A percentile compares a stretch with the other conserved stretches of the same genome.
phyloP scores from a whole-genome alignment of 768 basidiomycete genomes.

The Amanita phalloides region DNA sequence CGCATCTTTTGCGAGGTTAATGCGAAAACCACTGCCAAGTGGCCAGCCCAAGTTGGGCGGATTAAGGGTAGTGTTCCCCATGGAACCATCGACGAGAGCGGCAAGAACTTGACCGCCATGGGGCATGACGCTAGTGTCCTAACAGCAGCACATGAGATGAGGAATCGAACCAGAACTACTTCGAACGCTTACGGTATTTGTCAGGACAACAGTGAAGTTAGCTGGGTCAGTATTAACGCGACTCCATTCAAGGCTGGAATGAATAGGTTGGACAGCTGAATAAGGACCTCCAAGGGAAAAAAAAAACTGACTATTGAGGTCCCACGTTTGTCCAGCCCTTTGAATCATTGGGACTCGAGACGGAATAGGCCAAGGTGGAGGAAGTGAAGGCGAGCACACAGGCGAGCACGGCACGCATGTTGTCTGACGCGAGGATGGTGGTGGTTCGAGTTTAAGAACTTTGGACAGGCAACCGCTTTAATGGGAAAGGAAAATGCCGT shows the following conservation, averaged over 20 bases:
- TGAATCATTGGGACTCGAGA: constrained; percentile 37
- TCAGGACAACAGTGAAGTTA: constrained; percentile 63
- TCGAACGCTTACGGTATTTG: constrained; percentile 39
- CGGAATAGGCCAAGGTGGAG: constrained; percentile 50
- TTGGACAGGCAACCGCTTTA: constrained; percentile 10
- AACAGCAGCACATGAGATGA: constrained; percentile 3
- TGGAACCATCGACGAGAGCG: constrained; percentile 41
- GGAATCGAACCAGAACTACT: not conserved
- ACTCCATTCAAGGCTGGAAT: constrained; percentile 42
- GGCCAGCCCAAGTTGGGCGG: constrained; percentile 62
- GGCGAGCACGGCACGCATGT: constrained; percentile 10
- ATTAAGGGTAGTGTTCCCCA: constrained; percentile 27
- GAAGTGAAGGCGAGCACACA: constrained; percentile 40
- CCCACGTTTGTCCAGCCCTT: constrained; percentile 51
- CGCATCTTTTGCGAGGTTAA: constrained; percentile 56
- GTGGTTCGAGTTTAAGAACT: not conserved
- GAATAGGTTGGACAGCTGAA: not conserved
- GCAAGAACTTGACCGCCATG: constrained; percentile 39
- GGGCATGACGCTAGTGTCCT: constrained; percentile 25
- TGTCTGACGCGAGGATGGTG: not conserved
- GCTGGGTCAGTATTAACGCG: constrained; percentile 53
- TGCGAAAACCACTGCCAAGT: constrained; percentile 46
- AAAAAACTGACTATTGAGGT: constrained; percentile 29
- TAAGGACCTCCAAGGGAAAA: not conserved
- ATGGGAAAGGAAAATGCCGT: constrained; percentile 7